These are phyloP conservation scores for Rhizoclosmatium globosum DNA, from an alignment of 192 early-diverging fungal species.

Conservation along the genomic window DNA sequence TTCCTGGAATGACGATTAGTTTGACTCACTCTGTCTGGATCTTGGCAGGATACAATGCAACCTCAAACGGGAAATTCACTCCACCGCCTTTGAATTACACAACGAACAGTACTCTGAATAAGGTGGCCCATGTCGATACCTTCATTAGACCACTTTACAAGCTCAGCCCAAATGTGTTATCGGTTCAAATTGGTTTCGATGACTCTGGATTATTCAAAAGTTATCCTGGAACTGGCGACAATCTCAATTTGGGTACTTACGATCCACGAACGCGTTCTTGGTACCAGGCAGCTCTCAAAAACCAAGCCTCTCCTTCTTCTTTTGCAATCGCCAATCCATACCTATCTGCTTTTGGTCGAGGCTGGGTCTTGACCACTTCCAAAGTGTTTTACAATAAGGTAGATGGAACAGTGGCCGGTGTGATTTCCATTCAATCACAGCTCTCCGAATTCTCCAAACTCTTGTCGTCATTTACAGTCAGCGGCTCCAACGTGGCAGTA, in stretches of 20 bases:
- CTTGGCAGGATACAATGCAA: neutral
- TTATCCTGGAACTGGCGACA: conserved; percentile 37
- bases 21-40: conserved; percentile 41
- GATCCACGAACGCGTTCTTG: conserved; percentile 43
- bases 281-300: conserved; percentile 35
- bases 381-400: neutral
- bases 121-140: conserved; percentile 38
- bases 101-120: conserved; percentile 28
- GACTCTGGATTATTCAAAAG: conserved; percentile 39
- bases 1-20: conserved; percentile 18
- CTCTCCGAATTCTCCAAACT: conserved; percentile 19
- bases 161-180: conserved; percentile 26
- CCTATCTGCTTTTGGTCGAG: conserved; percentile 33
- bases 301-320: conserved; percentile 7
- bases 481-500: conserved; percentile 18
- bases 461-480: neutral
- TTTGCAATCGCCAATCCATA: conserved; percentile 38
- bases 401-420: conserved; percentile 29
- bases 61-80: neutral
- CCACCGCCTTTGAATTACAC: conserved; percentile 30
- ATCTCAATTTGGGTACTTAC: conserved; percentile 23
- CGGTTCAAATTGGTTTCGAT: conserved; percentile 40
- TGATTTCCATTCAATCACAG: conserved; percentile 21
- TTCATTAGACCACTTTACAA: conserved; percentile 35
- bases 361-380: conserved; percentile 40